Evolutionary conservation across 805 yeast genomes (phyloP).

Genomic region (Yamadazyma sp.): DNA sequence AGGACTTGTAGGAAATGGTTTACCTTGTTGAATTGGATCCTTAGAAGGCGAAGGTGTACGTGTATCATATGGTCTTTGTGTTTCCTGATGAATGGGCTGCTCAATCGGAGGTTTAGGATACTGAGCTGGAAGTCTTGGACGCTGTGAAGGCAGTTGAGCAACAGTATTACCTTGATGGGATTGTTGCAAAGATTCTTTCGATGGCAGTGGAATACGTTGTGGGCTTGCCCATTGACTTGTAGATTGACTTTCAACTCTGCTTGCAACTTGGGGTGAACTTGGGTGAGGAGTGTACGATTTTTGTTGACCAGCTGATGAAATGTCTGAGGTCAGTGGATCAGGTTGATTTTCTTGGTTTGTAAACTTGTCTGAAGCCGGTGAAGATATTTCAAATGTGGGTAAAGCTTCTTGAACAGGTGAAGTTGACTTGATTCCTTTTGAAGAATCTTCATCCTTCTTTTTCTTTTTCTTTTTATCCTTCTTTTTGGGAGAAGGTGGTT

Average conservation of each 20-base stretch:
- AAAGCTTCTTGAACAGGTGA: slow-evolving; percentile 9
- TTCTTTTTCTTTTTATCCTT: slow-evolving; percentile 17
- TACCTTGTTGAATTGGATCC: background rate
- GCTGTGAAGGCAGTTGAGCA: too few species aligned
- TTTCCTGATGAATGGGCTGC: too few species aligned
- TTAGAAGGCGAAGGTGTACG: background rate
- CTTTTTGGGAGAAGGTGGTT: slow-evolving; percentile 16
- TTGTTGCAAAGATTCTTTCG: slow-evolving; percentile 13
- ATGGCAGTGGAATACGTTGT: slow-evolving; percentile 7
- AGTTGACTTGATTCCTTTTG: background rate
- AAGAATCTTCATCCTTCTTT: slow-evolving; percentile 12
- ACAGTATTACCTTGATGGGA: too few species aligned
- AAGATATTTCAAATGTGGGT: slow-evolving; percentile 12
- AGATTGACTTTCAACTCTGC: too few species aligned
- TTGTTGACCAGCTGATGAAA: too few species aligned
- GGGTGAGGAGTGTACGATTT: too few species aligned
- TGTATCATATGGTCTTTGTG: background rate
- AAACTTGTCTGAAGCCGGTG: too few species aligned
- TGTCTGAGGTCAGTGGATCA: too few species aligned
- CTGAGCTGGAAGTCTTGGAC: slow-evolving; percentile 3
- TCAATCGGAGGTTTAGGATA: too few species aligned
- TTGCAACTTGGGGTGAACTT: background rate
- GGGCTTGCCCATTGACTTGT: too few species aligned
- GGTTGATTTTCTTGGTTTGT: too few species aligned
- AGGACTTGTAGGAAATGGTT: slow-evolving; percentile 5